Conservation (phyloP, 129 eudicot species). For the Pseudognaphalium luteoalbum region DNA sequence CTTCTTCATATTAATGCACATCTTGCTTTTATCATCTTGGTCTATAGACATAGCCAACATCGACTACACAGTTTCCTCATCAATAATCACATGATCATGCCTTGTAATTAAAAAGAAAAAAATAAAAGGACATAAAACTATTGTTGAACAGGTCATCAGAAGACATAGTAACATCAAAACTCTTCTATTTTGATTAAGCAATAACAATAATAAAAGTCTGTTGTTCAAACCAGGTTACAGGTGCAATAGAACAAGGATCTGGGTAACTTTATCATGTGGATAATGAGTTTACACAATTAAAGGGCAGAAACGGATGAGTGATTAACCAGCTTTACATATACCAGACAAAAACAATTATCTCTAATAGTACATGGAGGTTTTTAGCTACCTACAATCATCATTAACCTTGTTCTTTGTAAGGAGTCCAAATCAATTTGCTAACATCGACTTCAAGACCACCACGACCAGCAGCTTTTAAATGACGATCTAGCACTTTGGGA, state of each 20-base stretch:
- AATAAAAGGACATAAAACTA: too few species aligned
- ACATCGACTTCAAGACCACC: constrained; percentile 94
- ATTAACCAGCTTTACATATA: constrained; percentile 17
- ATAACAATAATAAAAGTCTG: neutral
- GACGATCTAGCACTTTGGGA: constrained; percentile 94
- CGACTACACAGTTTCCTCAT: too few species aligned
- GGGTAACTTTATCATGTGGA: neutral
- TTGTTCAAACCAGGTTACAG: neutral
- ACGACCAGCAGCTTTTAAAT: constrained; percentile 92
- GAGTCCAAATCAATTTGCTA: constrained; percentile 95
- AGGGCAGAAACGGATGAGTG: neutral
- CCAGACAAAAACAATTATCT: neutral
- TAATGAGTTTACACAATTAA: neutral
- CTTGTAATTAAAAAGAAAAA: too few species aligned
- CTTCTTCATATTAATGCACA: too few species aligned
- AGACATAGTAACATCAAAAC: neutral
- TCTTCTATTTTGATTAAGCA: neutral
- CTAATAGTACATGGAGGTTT: neutral
- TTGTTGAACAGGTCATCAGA: neutral
- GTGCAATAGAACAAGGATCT: neutral
- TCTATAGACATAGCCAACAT: too few species aligned
- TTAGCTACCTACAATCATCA: neutral
- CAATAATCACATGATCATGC: too few species aligned
- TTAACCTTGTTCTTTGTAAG: constrained; percentile 87
- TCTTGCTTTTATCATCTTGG: too few species aligned